Conservation (phyloP, 805 yeast species). For the Yamadazyma laniorum region DNA sequence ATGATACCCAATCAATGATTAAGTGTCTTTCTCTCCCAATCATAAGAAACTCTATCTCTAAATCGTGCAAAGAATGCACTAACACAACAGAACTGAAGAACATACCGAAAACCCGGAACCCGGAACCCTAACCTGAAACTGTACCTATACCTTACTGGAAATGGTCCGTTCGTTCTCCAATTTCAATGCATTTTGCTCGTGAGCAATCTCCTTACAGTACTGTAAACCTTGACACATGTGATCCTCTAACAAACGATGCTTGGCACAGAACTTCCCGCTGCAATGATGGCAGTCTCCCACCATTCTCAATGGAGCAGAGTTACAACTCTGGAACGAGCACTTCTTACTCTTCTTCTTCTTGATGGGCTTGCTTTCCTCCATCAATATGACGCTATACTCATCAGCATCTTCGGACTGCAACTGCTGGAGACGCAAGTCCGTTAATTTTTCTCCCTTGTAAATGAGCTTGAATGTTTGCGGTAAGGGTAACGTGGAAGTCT, state of each 20-base stretch:
- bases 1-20: slow-evolving; percentile 18
- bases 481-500: slow-evolving; percentile 32
- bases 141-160: slow-evolving; percentile 30
- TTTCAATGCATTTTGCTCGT: slow-evolving; percentile 80
- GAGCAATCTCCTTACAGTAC: slow-evolving; percentile 77
- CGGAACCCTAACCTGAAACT: no score
- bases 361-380: slow-evolving; percentile 11
- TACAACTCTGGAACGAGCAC: slow-evolving; percentile 58
- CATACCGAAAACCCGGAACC: no score
- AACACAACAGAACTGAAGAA: no score
- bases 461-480: slow-evolving; percentile 41
- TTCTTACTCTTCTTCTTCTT: slow-evolving; percentile 37
- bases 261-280: slow-evolving; percentile 80
- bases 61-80: no score
- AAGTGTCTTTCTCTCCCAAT: no score
- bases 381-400: slow-evolving; percentile 12
- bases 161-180: slow-evolving; percentile 84
- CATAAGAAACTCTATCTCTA: no score
- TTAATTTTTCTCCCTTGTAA: slow-evolving; percentile 37
- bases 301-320: slow-evolving; percentile 59
- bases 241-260: slow-evolving; percentile 82
- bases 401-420: slow-evolving; percentile 19
- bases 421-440: slow-evolving; percentile 13
- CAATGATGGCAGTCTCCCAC: slow-evolving; percentile 87
- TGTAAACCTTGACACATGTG: slow-evolving; percentile 78